Percentiles rank a stretch among this genome's conserved stretches.
Conservation (phyloP, 2,329 filamentous ascomycete genomes). For the Herpomyces periplanetae region DNA sequence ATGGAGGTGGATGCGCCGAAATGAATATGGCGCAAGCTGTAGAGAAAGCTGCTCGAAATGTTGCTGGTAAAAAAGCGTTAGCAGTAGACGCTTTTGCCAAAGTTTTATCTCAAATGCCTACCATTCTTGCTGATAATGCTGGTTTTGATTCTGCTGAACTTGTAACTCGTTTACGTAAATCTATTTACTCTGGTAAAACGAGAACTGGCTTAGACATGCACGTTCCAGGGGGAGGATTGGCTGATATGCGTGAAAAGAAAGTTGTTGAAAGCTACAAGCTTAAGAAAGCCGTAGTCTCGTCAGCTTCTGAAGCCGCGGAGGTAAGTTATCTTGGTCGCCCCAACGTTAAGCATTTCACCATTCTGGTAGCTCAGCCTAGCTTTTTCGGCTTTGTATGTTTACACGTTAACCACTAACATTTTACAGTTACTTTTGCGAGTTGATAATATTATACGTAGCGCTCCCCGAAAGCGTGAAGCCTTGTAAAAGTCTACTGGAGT, state of each 20-base stretch:
- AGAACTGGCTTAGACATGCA: constrained; percentile 64
- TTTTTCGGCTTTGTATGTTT: constrained; percentile 4
- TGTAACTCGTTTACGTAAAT: constrained; percentile 57
- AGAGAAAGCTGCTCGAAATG: constrained; percentile 60
- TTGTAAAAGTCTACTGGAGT: constrained; percentile 11
- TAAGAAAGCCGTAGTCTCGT: constrained; percentile 88
- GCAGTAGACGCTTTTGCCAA: constrained; percentile 63
- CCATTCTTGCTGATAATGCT: constrained; percentile 85
- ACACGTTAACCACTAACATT: constrained; percentile 3
- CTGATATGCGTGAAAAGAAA: constrained; percentile 77
- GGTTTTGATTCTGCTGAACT: constrained; percentile 82
- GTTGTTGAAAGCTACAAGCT: constrained; percentile 96
- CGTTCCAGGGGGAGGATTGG: constrained; percentile 58
- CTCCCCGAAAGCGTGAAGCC: constrained; percentile 41
- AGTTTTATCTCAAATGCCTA: constrained; percentile 66
- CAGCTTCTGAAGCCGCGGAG: constrained; percentile 81
- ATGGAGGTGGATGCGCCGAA: constrained; percentile 82
- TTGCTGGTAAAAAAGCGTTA: constrained; percentile 82
- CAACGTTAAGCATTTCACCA: neutral
- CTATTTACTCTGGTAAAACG: constrained; percentile 72
- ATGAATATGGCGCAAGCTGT: constrained; percentile 98
- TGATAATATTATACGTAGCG: constrained; percentile 86
- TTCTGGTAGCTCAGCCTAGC: neutral
- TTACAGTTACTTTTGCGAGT: constrained; percentile 46
- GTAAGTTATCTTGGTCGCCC: constrained; percentile 13